These are phyloP conservation scores for Coemansia guatemalensis DNA, from an alignment of 192 early-diverging fungal genomes.

Conservation along the genomic window DNA sequence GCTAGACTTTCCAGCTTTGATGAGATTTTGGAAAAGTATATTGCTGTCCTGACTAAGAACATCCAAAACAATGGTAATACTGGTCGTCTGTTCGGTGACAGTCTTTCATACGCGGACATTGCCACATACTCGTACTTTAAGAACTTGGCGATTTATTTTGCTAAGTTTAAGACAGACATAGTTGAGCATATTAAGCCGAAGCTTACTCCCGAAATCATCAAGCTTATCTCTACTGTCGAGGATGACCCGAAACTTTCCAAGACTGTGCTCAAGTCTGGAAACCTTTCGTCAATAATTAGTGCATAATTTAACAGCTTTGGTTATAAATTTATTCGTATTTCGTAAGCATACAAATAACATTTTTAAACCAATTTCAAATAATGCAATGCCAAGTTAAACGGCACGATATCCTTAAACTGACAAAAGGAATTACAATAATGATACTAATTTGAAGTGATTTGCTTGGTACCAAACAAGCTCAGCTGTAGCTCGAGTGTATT, in stretches of 20 bases:
- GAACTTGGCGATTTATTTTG: background rate
- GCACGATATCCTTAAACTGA: no score
- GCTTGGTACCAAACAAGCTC: no score
- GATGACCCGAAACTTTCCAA: background rate
- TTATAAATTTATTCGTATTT: no score
- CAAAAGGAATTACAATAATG: no score
- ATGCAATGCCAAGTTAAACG: no score
- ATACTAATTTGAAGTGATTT: no score
- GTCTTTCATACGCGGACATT: constrained; percentile 51
- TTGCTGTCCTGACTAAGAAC: constrained; percentile 36
- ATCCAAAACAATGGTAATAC: constrained; percentile 55
- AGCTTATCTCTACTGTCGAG: constrained; percentile 31
- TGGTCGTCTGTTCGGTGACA: constrained; percentile 55
- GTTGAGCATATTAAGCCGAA: constrained; percentile 2
- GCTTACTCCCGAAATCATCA: constrained; percentile 29
- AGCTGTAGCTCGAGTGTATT: no score
- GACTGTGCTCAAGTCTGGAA: background rate
- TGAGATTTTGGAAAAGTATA: constrained; percentile 18
- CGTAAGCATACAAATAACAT: no score
- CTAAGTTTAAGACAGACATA: background rate
- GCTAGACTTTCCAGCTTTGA: background rate
- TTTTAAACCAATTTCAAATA: no score
- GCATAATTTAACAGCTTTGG: background rate
- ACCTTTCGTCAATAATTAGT: background rate
- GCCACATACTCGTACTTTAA: constrained; percentile 26